These are phyloP conservation scores for Dryadomyces quercus-mongolicae DNA, from an alignment of 2,329 filamentous ascomycete genomes.

Conservation along the genomic window DNA sequence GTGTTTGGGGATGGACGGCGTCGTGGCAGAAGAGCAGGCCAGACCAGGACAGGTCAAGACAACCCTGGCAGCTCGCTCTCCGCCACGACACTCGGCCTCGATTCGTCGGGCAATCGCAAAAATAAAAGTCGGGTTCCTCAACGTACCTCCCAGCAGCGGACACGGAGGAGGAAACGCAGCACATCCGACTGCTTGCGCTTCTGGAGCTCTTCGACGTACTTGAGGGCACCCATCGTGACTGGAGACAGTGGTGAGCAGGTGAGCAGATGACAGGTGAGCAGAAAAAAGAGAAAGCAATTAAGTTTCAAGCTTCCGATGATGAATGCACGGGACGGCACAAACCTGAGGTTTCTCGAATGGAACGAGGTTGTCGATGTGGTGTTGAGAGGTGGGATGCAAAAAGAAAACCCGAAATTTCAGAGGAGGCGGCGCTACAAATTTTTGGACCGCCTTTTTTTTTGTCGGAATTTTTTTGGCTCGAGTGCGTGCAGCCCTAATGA, in stretches of 20 bases:
- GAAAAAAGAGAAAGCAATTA: no score
- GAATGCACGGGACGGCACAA: not conserved
- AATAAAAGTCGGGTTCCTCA: slow-evolving; percentile 19
- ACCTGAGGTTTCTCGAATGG: not conserved
- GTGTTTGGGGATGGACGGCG: slow-evolving; percentile 66
- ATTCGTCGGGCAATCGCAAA: slow-evolving; percentile 3
- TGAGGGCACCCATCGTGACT: slow-evolving; percentile 96
- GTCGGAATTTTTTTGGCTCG: not conserved
- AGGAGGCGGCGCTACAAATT: not conserved
- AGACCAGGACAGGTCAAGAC: not conserved
- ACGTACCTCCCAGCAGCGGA: slow-evolving; percentile 99
- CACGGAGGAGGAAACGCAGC: slow-evolving; percentile 98
- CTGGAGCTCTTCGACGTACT: slow-evolving; percentile 99
- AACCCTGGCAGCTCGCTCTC: no score
- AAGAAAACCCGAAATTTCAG: not conserved
- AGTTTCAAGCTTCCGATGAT: no score
- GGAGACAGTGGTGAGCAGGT: not conserved
- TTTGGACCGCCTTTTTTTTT: not conserved
- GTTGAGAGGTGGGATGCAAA: not conserved
- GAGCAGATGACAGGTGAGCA: not conserved
- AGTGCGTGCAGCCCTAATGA: not conserved
- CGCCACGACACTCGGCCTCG: slow-evolving; percentile 2
- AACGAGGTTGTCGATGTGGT: not conserved
- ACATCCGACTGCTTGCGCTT: slow-evolving; percentile 99
- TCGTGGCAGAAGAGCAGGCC: slow-evolving; percentile 1